phyloP scores from a whole-genome alignment of 164 flowering plant genomes.

The Piper betle region DNA sequence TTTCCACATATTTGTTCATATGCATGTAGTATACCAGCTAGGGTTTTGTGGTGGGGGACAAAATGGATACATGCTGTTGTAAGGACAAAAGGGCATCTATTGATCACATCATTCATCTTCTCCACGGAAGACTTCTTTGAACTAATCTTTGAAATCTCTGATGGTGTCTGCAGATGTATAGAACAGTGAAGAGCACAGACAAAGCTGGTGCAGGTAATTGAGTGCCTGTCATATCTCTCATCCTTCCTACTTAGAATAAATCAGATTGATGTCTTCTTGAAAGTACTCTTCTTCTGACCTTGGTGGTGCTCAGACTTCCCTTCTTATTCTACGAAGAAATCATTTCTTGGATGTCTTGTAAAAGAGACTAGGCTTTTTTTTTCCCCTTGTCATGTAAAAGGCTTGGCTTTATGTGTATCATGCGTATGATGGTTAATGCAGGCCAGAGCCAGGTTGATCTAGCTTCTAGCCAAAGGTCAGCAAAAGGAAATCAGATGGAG shows the following conservation, averaged over 20 bases:
- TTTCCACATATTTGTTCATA: not conserved
- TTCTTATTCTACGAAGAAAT: slow-evolving; percentile 9
- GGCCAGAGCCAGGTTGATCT: slow-evolving; percentile 39
- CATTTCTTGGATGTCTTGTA: slow-evolving; percentile 28
- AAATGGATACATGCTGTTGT: slow-evolving; percentile 6
- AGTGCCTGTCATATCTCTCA: not conserved
- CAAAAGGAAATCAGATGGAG: slow-evolving; percentile 15
- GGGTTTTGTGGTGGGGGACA: slow-evolving; percentile 18
- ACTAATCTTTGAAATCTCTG: slow-evolving; percentile 3
- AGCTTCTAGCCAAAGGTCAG: slow-evolving; percentile 26
- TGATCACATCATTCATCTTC: slow-evolving; percentile 12
- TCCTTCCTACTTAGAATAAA: not conserved
- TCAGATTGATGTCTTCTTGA: not conserved
- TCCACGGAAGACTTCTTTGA: slow-evolving; percentile 13
- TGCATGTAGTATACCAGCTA: slow-evolving; percentile 1
- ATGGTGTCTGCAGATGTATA: slow-evolving; percentile 52
- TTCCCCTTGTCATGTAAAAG: slow-evolving; percentile 5
- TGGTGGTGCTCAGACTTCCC: too few species aligned
- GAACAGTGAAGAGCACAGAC: slow-evolving; percentile 73
- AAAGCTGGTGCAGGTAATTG: slow-evolving; percentile 53
- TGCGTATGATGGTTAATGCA: slow-evolving; percentile 24
- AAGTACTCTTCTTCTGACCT: too few species aligned
- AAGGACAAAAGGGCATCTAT: slow-evolving; percentile 23
- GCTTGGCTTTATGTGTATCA: slow-evolving; percentile 17
- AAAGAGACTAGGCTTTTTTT: too few species aligned